phyloP scores from a whole-genome alignment of 352 stramenopile species.

The Globisporangium solare region DNA sequence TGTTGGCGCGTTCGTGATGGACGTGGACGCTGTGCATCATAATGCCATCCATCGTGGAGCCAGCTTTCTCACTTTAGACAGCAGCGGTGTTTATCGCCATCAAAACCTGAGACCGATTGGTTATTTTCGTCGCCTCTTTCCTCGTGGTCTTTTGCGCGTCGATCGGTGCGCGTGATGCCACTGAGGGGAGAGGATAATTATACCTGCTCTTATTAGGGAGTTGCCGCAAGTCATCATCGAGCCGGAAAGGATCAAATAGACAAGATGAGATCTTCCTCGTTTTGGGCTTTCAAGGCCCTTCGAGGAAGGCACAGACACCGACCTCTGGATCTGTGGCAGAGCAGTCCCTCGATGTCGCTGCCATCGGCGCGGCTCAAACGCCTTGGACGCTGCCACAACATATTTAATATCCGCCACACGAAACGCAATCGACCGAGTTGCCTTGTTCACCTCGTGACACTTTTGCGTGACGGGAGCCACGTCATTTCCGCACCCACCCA shows the following conservation, averaged over 20 bases:
- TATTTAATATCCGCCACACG: too few species aligned
- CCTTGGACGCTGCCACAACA: too few species aligned
- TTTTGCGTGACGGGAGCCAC: too few species aligned
- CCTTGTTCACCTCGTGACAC: too few species aligned
- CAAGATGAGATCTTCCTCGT: conserved; percentile 27
- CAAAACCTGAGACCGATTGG: too few species aligned
- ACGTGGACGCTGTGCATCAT: neutral
- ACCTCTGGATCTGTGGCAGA: conserved; percentile 10
- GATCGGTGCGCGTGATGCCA: too few species aligned
- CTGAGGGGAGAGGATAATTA: conserved; percentile 7
- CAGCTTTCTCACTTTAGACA: neutral
- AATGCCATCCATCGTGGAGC: neutral
- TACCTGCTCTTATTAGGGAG: conserved; percentile 10
- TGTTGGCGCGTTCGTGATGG: too few species aligned
- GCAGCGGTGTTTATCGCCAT: neutral
- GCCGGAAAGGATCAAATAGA: conserved; percentile 16
- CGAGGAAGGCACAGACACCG: conserved; percentile 11
- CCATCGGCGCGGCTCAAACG: too few species aligned
- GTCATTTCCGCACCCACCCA: conserved; percentile 2
- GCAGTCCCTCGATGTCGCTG: neutral
- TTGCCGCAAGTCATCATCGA: too few species aligned
- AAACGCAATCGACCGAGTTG: too few species aligned
- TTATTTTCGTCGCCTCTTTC: conserved; percentile 12
- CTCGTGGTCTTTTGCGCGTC: conserved; percentile 9
- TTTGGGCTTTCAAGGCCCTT: conserved; percentile 12